A percentile compares a stretch with the other conserved stretches of the same genome.
Evolutionary conservation across 2,329 filamentous ascomycete genomes (phyloP).

Genomic region (Pestalotiopsis sp.): DNA sequence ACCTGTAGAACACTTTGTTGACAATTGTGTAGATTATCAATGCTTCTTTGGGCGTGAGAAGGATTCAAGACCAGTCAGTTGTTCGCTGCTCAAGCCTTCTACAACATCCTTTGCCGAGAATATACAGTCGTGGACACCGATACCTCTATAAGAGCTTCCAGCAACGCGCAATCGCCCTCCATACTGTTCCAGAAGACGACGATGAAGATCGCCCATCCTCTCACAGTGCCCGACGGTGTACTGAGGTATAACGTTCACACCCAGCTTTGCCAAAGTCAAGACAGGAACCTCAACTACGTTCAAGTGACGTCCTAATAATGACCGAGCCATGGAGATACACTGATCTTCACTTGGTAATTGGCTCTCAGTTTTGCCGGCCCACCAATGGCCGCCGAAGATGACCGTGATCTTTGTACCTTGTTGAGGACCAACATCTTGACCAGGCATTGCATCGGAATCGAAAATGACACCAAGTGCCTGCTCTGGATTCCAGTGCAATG

Average conservation of each 20-base stretch:
- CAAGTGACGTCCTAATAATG: conserved; percentile 14
- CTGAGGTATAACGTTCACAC: conserved; percentile 13
- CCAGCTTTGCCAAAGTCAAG: conserved; percentile 2
- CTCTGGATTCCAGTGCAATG: conserved; percentile 15
- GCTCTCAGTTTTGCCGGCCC: not conserved
- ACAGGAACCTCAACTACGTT: not conserved
- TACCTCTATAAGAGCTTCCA: conserved; percentile 15
- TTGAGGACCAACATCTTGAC: conserved; percentile 4
- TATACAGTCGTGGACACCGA: conserved; percentile 17
- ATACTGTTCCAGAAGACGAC: conserved; percentile 7
- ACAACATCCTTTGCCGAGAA: conserved; percentile 14
- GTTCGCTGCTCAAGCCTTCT: conserved; percentile 6
- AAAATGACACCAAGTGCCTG: conserved; percentile 15
- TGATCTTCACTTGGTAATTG: conserved; percentile 11
- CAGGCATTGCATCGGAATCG: conserved; percentile 17
- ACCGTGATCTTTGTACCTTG: conserved; percentile 15
- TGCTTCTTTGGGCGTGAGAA: not conserved
- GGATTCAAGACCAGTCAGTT: conserved; percentile 15
- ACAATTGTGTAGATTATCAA: too few species aligned
- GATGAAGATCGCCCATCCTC: conserved; percentile 8
- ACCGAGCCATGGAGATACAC: conserved; percentile 12
- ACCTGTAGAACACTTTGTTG: too few species aligned
- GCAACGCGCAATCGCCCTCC: conserved; percentile 15
- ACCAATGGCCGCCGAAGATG: conserved; percentile 17
- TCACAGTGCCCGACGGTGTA: conserved; percentile 16